These are phyloP conservation scores for Podospora australis DNA, from an alignment of 495 filamentous ascomycete genomes.

Conservation along the genomic window DNA sequence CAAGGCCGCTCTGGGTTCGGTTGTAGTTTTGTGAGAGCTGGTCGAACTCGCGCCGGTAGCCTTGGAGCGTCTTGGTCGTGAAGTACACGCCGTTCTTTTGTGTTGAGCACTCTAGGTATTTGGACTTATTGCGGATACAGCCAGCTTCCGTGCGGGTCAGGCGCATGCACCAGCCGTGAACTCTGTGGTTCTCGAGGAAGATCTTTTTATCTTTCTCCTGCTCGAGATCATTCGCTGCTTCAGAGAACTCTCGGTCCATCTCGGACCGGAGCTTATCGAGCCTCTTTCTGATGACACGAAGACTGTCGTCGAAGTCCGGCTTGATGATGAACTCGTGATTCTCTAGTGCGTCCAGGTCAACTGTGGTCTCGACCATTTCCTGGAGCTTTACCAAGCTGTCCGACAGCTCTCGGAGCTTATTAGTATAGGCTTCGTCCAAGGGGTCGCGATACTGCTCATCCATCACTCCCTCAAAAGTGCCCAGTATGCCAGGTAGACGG, in stretches of 20 bases:
- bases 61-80: conserved; percentile 79
- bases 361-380: conserved; percentile 98
- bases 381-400: conserved; percentile 79
- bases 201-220: conserved; percentile 98
- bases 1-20: conserved; percentile 84
- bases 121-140: conserved; percentile 83
- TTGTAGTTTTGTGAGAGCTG: conserved; percentile 95
- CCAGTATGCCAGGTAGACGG: conserved; percentile 82
- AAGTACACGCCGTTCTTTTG: conserved; percentile 99
- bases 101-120: conserved; percentile 92
- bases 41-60: conserved; percentile 82
- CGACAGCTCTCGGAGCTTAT: conserved; percentile 67
- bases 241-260: conserved; percentile 77
- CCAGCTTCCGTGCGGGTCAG: conserved; percentile 85
- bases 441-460: conserved; percentile 89
- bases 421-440: conserved; percentile 80
- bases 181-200: conserved; percentile 91
- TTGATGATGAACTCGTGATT: conserved; percentile 99
- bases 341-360: conserved; percentile 91
- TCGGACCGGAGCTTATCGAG: conserved; percentile 77
- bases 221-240: conserved; percentile 72
- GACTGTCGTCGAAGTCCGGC: conserved; percentile 88
- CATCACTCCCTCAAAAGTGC: conserved; percentile 86
- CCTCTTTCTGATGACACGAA: conserved; percentile 82
- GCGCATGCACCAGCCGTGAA: conserved; percentile 95